Evolutionary conservation across 352 stramenopile species (phyloP), one percentile per base, ranked within the genome.

Genomic region (Phytophthora sansomeana): DNA sequence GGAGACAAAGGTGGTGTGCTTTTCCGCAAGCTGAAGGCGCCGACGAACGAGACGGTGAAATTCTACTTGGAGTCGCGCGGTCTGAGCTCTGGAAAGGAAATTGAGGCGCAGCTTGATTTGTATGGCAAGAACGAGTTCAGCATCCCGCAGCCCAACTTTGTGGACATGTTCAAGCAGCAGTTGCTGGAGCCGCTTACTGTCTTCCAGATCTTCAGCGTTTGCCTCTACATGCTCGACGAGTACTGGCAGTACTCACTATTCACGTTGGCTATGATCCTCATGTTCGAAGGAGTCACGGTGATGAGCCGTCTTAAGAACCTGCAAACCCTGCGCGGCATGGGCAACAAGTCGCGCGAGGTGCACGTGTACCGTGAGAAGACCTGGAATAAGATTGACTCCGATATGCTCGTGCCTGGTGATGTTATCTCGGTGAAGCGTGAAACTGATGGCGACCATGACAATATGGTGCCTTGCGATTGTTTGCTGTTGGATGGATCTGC

Each of bases 221-320:
- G 96, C 24, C 78, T 99, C 21, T 99, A 98, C 91, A 98, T 95
- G 80, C 82, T 99, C 13, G 98, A 99, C 79, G 98, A 99, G 75
- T 99, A 99, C 84, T 99, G 97, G 97, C 97, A 99, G 78, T 99
- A 99, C 82, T 97, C 95, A 29, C 79, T 99, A n/a, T 99, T 99
- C 66, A 99, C 98, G 43, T 82, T 99, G 10, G 81, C 88, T 39
- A 99, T 99, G 83, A 95, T 99, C 49, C 72, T 99, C 49, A 89
- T 99, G 74, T 99, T 99, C 63, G 98, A 99, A 72, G 92, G 87
- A 28, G 97, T 98, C 11, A 96, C 98, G 2, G 97, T 98, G 11
- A 92, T 97, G 53, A 97, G 98, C 69, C 91, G 97, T 36, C 82
- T 98, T 49, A 98, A 98, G 73, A 97, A 96, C 71, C 73, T 99